These are phyloP conservation scores for Tilletia walkeri DNA, from an alignment of 1,284 basidiomycete genomes.

Conservation along the genomic window DNA sequence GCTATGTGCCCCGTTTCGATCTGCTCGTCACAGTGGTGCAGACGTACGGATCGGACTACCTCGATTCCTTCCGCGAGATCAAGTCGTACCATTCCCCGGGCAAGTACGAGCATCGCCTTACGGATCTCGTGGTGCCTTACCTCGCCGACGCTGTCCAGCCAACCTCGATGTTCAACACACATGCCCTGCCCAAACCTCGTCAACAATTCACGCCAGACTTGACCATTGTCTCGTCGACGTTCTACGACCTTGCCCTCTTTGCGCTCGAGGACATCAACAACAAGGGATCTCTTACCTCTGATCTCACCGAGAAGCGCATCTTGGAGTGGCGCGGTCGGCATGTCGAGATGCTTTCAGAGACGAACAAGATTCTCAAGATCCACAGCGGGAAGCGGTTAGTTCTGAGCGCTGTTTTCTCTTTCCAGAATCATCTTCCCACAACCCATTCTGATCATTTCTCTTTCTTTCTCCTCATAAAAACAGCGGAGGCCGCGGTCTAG, in stretches of 20 bases:
- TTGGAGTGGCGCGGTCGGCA: conserved; percentile 53
- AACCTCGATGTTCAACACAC: conserved; percentile 21
- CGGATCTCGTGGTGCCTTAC: conserved; percentile 51
- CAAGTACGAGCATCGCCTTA: conserved; percentile 55
- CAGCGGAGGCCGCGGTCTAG: conserved; percentile 26
- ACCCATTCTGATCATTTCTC: no score
- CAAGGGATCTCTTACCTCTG: conserved; percentile 36
- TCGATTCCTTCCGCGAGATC: conserved; percentile 52
- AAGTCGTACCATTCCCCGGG: conserved; percentile 54
- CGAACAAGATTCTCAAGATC: not conserved
- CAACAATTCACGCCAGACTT: conserved; percentile 51
- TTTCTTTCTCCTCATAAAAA: no score
- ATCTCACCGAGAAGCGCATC: conserved; percentile 51
- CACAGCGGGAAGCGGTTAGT: not conserved
- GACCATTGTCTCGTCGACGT: conserved; percentile 53
- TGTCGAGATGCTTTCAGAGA: conserved; percentile 45
- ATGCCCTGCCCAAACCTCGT: conserved; percentile 36
- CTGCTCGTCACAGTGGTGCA: conserved; percentile 56
- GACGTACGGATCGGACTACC: conserved; percentile 56
- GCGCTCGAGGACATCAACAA: conserved; percentile 53
- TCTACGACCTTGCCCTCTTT: conserved; percentile 57
- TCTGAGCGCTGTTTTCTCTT: no score
- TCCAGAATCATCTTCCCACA: no score
- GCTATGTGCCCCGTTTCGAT: conserved; percentile 56
- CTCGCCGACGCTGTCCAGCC: conserved; percentile 30